phyloP scores from a whole-genome alignment of 2,329 filamentous ascomycete species.

The Fusarium fracticaudum region DNA sequence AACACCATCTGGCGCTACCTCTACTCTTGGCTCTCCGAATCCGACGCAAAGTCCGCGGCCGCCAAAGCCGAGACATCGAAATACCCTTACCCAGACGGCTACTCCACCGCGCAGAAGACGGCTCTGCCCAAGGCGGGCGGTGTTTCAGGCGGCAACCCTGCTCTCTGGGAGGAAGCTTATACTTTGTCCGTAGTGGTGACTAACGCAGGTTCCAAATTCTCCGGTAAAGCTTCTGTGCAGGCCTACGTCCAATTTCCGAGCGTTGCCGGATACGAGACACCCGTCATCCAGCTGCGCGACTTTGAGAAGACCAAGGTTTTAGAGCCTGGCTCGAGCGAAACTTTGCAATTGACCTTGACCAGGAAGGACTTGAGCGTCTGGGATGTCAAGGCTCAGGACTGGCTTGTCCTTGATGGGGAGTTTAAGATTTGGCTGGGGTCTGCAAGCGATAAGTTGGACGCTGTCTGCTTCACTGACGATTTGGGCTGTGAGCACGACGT shows the following conservation, averaged over 20 bases:
- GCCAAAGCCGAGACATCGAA: slow-evolving; percentile 45
- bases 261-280: slow-evolving; percentile 65
- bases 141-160: slow-evolving; percentile 73
- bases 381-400: slow-evolving; percentile 74
- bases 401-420: slow-evolving; percentile 61
- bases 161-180: slow-evolving; percentile 65
- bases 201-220: slow-evolving; percentile 59
- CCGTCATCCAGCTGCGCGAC: slow-evolving; percentile 72
- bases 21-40: slow-evolving; percentile 70
- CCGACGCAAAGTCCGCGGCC: slow-evolving; percentile 53
- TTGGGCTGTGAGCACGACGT: slow-evolving; percentile 42
- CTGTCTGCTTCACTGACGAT: slow-evolving; percentile 44
- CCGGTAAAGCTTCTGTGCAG: slow-evolving; percentile 59
- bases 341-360: slow-evolving; percentile 67
- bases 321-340: slow-evolving; percentile 60
- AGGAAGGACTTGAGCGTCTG: slow-evolving; percentile 79
- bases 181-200: slow-evolving; percentile 56
- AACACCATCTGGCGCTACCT: slow-evolving; percentile 71
- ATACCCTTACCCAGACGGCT: slow-evolving; percentile 74
- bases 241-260: slow-evolving; percentile 57
- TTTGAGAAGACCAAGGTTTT: slow-evolving; percentile 74
- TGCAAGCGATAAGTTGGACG: slow-evolving; percentile 49
- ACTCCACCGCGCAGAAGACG: slow-evolving; percentile 59
- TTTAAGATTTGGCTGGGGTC: slow-evolving; percentile 54
- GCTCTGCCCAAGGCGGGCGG: slow-evolving; percentile 69